phyloP scores from a whole-genome alignment of 1,284 basidiomycete species.

The Tilletiopsis washingtonensis region DNA sequence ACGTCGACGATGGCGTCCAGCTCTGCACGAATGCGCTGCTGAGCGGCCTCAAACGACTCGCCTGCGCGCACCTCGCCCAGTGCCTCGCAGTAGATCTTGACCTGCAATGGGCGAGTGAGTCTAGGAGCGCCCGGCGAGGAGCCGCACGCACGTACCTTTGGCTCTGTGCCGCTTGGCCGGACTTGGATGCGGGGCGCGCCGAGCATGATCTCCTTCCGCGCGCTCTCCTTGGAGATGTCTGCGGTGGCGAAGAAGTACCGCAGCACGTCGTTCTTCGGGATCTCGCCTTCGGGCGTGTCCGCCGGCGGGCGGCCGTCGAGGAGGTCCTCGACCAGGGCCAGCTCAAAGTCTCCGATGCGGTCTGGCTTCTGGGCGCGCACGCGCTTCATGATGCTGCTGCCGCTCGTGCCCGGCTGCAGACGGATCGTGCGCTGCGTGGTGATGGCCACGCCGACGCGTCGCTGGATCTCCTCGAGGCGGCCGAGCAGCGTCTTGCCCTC shows the following conservation, averaged over 20 bases:
- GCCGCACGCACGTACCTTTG: background rate
- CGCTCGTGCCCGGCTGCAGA: slow-evolving; percentile 24
- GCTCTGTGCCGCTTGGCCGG: slow-evolving; percentile 33
- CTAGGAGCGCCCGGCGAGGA: background rate
- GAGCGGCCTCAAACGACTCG: slow-evolving; percentile 19
- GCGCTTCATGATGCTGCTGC: slow-evolving; percentile 29
- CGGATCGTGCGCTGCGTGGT: slow-evolving; percentile 36
- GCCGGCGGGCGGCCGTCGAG: slow-evolving; percentile 16
- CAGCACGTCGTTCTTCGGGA: slow-evolving; percentile 37
- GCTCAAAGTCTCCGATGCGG: background rate
- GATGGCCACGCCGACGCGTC: slow-evolving; percentile 22
- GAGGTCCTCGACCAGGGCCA: slow-evolving; percentile 32
- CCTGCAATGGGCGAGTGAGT: background rate
- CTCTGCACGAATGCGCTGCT: too few species aligned
- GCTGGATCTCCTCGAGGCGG: slow-evolving; percentile 30
- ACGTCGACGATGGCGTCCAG: too few species aligned
- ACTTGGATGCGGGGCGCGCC: slow-evolving; percentile 32
- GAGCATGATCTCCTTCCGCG: slow-evolving; percentile 24
- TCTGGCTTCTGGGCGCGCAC: slow-evolving; percentile 17
- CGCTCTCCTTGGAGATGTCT: slow-evolving; percentile 6
- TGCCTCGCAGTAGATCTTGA: slow-evolving; percentile 37
- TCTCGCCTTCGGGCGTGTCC: slow-evolving; percentile 18
- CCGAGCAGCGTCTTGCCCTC: slow-evolving; percentile 32
- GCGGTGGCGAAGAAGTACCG: slow-evolving; percentile 28
- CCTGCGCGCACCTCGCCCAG: slow-evolving; percentile 20